Percentiles rank a stretch among this genome's conserved stretches.
Conservation (phyloP, 2,329 filamentous ascomycete species). For the Clonostachys chloroleuca region DNA sequence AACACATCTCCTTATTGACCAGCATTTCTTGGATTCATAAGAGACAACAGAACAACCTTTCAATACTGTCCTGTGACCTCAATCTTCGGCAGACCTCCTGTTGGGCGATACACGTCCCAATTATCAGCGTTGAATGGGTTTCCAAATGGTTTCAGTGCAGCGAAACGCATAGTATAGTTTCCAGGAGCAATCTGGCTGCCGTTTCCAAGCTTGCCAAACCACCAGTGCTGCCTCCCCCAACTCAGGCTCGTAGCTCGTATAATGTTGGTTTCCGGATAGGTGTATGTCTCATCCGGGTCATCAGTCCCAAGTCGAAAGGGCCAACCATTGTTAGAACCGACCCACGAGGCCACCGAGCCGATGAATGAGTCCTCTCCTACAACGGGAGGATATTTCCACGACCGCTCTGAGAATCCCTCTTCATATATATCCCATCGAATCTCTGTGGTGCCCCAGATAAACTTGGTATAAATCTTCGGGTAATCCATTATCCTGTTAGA, state of each 20-base stretch:
- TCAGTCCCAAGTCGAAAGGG: neutral
- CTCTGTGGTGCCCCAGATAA: conserved; percentile 12
- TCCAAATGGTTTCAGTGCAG: neutral
- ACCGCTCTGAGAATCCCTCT: conserved; percentile 14
- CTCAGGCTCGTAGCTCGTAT: neutral
- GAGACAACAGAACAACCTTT: too few species aligned
- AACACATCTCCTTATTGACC: too few species aligned
- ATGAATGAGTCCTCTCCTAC: conserved; percentile 12
- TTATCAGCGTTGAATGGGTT: conserved; percentile 4
- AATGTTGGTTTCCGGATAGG: neutral
- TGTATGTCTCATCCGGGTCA: neutral
- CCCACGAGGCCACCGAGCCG: neutral
- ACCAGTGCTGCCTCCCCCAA: conserved; percentile 9
- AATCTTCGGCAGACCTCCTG: neutral
- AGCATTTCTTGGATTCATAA: too few species aligned
- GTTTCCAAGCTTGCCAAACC: conserved; percentile 18
- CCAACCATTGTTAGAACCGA: neutral
- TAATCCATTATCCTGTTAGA: conserved; percentile 6
- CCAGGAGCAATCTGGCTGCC: conserved; percentile 8
- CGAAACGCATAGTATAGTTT: conserved; percentile 5
- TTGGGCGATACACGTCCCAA: conserved; percentile 1
- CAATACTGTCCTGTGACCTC: neutral
- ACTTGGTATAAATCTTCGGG: conserved; percentile 9
- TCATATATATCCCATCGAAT: conserved; percentile 15
- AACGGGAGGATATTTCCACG: conserved; percentile 27